A percentile compares a stretch with the other conserved stretches of the same genome.
These are phyloP conservation scores for Cyclotella baltica DNA, from an alignment of 108 stramenopile species.

Conservation along the genomic window DNA sequence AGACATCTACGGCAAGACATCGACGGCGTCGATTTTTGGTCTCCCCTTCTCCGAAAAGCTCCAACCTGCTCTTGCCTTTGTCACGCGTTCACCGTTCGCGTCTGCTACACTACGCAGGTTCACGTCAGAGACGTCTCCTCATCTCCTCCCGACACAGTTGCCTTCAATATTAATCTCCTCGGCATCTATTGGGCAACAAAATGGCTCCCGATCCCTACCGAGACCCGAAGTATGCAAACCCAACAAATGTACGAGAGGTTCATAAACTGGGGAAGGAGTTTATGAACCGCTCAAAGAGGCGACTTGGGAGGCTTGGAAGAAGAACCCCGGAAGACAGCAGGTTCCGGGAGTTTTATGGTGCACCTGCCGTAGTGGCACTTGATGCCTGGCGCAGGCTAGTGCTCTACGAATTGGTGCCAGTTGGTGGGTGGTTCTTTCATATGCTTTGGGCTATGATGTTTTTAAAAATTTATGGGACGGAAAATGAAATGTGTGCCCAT, in stretches of 20 bases:
- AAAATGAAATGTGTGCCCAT: not conserved
- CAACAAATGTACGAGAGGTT: not conserved
- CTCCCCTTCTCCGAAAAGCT: no score
- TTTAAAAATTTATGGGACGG: conserved; percentile 9
- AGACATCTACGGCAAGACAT: no score
- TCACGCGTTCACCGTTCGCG: no score
- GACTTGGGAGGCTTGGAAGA: not conserved
- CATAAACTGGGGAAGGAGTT: not conserved
- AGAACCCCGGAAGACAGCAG: not conserved
- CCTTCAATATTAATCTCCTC: no score
- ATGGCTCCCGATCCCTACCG: not conserved
- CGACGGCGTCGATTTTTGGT: no score
- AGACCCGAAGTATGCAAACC: not conserved
- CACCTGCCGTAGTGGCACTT: not conserved
- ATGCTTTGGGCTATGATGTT: conserved; percentile 18
- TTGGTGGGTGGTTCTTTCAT: not conserved
- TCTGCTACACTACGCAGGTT: no score
- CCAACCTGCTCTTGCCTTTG: no score
- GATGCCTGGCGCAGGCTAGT: not conserved
- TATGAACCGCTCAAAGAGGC: not conserved
- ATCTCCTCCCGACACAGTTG: no score
- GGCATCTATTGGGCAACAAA: not conserved
- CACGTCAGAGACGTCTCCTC: no score
- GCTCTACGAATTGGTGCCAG: not conserved
- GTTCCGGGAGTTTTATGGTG: conserved; percentile 10